Conservation (phyloP, 805 yeast genomes). For the Saccharomyces jurei region DNA sequence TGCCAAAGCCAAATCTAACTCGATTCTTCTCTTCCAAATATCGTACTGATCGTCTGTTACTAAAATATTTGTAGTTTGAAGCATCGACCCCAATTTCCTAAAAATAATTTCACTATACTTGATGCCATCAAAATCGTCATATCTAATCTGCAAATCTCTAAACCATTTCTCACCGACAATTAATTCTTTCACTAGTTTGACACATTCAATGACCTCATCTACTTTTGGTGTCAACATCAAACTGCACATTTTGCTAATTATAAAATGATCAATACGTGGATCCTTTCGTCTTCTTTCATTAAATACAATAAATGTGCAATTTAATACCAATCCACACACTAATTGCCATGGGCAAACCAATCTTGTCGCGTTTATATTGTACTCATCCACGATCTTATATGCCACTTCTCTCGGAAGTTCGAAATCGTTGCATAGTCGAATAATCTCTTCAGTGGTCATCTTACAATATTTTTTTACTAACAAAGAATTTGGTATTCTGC, state of each 20-base stretch:
- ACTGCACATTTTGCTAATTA: conserved; percentile 43
- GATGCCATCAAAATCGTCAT: conserved; percentile 29
- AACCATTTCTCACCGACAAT: conserved; percentile 58
- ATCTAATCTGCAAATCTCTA: conserved; percentile 41
- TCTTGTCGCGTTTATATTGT: conserved; percentile 41
- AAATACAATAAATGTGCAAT: conserved; percentile 50
- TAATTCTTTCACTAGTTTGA: conserved; percentile 44
- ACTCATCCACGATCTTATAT: conserved; percentile 42
- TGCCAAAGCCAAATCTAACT: conserved; percentile 23
- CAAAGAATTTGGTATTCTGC: conserved; percentile 2
- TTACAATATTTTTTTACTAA: conserved; percentile 27
- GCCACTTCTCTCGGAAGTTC: conserved; percentile 51
- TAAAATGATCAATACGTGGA: conserved; percentile 41
- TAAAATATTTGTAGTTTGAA: conserved; percentile 28
- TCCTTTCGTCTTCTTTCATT: conserved; percentile 37
- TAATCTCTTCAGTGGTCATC: conserved; percentile 36
- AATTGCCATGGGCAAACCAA: conserved; percentile 61
- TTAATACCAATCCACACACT: conserved; percentile 57
- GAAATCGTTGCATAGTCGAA: conserved; percentile 52
- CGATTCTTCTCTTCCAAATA: conserved; percentile 29
- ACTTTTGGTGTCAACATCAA: conserved; percentile 43
- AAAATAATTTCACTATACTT: conserved; percentile 19
- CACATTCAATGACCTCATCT: conserved; percentile 45
- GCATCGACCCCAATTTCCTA: conserved; percentile 30
- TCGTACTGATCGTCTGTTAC: conserved; percentile 27